A percentile compares a stretch with the other conserved stretches of the same genome.
Evolutionary conservation across 441 rosid genomes (phyloP).

Genomic region (Brassica balearica): DNA sequence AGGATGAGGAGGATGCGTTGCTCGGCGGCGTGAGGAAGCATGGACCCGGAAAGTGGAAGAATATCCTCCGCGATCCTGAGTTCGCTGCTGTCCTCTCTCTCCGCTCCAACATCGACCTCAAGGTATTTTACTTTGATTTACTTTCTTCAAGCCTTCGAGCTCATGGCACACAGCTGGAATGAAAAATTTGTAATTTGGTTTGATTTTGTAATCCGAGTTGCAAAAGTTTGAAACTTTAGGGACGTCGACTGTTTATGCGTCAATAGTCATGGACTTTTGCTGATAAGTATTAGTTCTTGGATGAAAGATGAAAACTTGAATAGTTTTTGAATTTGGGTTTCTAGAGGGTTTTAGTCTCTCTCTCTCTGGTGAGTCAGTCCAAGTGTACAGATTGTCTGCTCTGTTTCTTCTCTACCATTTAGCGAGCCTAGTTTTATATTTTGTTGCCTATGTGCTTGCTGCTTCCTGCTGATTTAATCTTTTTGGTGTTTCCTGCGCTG

Average conservation of each 20-base stretch:
- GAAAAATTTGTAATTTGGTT: neutral
- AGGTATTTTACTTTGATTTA: slow-evolving; percentile 47
- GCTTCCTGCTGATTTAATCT: neutral
- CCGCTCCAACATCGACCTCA: slow-evolving; percentile 92
- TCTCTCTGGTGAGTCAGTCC: neutral
- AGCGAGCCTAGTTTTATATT: neutral
- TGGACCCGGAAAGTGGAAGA: slow-evolving; percentile 95
- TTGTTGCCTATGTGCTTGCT: neutral
- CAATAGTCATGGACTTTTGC: neutral
- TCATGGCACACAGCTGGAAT: too few relatives aligned
- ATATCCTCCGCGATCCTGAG: slow-evolving; percentile 79
- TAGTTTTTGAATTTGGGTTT: neutral
- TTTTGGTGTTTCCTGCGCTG: neutral
- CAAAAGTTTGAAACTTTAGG: neutral
- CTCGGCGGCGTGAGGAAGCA: slow-evolving; percentile 76
- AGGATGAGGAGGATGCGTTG: slow-evolving; percentile 83
- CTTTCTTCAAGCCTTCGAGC: neutral
- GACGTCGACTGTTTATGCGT: neutral
- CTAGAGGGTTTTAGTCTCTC: neutral
- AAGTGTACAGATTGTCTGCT: neutral
- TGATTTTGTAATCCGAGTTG: neutral
- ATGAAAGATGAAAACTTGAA: neutral
- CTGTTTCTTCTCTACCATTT: neutral
- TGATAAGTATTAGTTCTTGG: neutral
- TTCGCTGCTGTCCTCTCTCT: slow-evolving; percentile 64